A percentile compares a stretch with the other conserved stretches of the same genome.
Conservation (phyloP, 352 stramenopile species). For the Phytophthora quininea region DNA sequence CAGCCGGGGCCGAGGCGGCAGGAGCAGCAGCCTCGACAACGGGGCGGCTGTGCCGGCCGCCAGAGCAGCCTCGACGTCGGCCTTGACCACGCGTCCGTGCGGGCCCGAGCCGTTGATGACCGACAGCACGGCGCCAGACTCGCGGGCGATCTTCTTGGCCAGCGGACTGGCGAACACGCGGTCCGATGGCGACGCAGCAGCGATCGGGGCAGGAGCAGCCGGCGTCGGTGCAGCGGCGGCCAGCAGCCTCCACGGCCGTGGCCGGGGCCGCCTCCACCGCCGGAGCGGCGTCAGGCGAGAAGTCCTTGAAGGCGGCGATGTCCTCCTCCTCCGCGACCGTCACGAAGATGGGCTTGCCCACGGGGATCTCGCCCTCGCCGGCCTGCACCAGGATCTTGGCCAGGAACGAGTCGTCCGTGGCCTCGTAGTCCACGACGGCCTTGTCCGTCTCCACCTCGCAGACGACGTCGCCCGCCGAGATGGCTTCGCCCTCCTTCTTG, state of each 20-base stretch:
- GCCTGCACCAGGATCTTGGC: conserved; percentile 94
- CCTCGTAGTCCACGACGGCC: conserved; percentile 97
- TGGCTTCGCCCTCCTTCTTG: conserved; percentile 90
- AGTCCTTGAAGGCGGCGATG: conserved; percentile 61
- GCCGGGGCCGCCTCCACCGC: conserved; percentile 36
- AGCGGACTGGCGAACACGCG: conserved; percentile 95
- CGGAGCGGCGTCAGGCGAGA: conserved; percentile 48
- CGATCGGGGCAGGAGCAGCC: conserved; percentile 17
- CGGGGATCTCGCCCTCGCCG: conserved; percentile 87
- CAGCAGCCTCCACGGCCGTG: conserved; percentile 24
- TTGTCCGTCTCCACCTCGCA: conserved; percentile 99
- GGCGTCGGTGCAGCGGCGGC: conserved; percentile 27
- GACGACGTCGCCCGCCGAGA: conserved; percentile 92
- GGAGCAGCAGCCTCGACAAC: conserved; percentile 26
- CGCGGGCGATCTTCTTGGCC: conserved; percentile 89
- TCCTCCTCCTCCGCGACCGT: conserved; percentile 63
- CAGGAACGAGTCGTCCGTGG: conserved; percentile 94
- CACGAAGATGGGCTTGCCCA: conserved; percentile 76
- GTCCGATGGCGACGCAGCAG: conserved; percentile 45
- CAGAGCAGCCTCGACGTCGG: conserved; percentile 93
- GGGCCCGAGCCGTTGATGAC: conserved; percentile 84
- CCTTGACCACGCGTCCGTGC: conserved; percentile 93
- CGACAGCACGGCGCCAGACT: conserved; percentile 74
- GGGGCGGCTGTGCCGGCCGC: conserved; percentile 53
- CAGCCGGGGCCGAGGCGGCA: conserved; percentile 31